Evolutionary conservation across 106 monocot species (phyloP).

Genomic region (Posidonia australis): DNA sequence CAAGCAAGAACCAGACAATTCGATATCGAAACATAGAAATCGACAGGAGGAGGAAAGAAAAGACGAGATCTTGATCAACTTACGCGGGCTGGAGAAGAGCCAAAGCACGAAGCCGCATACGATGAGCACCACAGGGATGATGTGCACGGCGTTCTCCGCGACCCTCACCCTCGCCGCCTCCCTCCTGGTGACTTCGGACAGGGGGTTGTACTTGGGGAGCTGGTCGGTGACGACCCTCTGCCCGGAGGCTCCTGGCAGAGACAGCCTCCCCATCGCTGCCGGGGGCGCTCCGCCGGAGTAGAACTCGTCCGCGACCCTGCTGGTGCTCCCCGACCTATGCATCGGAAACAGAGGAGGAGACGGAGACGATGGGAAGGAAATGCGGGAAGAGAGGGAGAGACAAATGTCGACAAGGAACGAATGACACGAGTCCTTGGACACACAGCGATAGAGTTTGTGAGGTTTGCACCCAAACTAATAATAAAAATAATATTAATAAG

Average conservation of each 20-base stretch:
- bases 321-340: slow-evolving; percentile 15
- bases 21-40: neutral
- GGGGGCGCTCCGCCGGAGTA: neutral
- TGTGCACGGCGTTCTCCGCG: slow-evolving; percentile 24
- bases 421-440: too few relatives aligned
- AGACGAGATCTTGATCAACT: neutral
- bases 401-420: too few relatives aligned
- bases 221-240: slow-evolving; percentile 17
- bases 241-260: slow-evolving; percentile 14
- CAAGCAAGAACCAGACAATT: neutral
- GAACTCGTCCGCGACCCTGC: slow-evolving; percentile 12
- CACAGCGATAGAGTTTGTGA: too few relatives aligned
- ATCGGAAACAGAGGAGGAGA: neutral
- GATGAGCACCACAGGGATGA: slow-evolving; percentile 29
- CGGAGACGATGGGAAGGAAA: slow-evolving; percentile 2
- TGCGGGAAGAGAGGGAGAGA: too few relatives aligned
- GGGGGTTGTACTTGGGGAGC: slow-evolving; percentile 27
- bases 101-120: slow-evolving; percentile 31
- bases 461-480: too few relatives aligned
- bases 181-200: slow-evolving; percentile 27
- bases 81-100: slow-evolving; percentile 25
- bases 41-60: neutral
- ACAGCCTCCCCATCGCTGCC: slow-evolving; percentile 1
- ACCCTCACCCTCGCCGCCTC: slow-evolving; percentile 9
- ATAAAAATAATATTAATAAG: too few relatives aligned